Percentiles rank a stretch among this genome's conserved stretches.
Evolutionary conservation across 768 basidiomycete genomes (phyloP).

Genomic region (Lentinula sp.): DNA sequence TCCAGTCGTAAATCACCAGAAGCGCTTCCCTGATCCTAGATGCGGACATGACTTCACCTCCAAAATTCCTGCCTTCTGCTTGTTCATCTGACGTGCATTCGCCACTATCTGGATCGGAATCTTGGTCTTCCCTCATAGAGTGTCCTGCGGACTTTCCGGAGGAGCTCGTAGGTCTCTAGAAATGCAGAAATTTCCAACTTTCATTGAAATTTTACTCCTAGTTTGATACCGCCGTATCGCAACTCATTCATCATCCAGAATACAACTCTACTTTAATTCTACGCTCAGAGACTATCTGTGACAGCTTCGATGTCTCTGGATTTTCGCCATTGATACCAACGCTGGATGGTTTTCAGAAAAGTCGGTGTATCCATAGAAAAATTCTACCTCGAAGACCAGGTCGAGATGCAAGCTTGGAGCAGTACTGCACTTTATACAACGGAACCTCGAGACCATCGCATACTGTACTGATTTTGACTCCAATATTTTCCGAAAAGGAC

Average conservation of each 20-base stretch:
- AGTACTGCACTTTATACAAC: constrained; percentile 73
- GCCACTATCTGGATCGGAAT: neutral
- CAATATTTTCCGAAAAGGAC: constrained; percentile 37
- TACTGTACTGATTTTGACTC: constrained; percentile 49
- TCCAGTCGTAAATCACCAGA: too few relatives aligned
- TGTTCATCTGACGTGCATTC: neutral
- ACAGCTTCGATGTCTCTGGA: constrained; percentile 16
- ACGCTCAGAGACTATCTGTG: constrained; percentile 63
- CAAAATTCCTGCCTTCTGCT: constrained; percentile 2
- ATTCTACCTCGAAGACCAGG: constrained; percentile 76
- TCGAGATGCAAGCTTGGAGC: constrained; percentile 68
- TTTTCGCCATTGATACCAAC: constrained; percentile 19
- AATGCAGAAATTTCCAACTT: neutral
- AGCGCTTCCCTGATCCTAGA: neutral
- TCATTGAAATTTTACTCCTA: constrained; percentile 17
- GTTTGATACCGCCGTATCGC: constrained; percentile 70
- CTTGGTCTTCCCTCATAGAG: constrained; percentile 29
- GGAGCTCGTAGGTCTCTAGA: constrained; percentile 29
- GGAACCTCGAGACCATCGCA: constrained; percentile 9
- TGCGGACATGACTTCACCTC: constrained; percentile 8
- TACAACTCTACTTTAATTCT: constrained; percentile 90
- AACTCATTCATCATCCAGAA: constrained; percentile 84
- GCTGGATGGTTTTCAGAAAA: constrained; percentile 28
- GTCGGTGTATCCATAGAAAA: constrained; percentile 56
- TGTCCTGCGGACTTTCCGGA: constrained; percentile 37